phyloP scores from a whole-genome alignment of 2,329 filamentous ascomycete species.

The Trichoderma brevicompactum region DNA sequence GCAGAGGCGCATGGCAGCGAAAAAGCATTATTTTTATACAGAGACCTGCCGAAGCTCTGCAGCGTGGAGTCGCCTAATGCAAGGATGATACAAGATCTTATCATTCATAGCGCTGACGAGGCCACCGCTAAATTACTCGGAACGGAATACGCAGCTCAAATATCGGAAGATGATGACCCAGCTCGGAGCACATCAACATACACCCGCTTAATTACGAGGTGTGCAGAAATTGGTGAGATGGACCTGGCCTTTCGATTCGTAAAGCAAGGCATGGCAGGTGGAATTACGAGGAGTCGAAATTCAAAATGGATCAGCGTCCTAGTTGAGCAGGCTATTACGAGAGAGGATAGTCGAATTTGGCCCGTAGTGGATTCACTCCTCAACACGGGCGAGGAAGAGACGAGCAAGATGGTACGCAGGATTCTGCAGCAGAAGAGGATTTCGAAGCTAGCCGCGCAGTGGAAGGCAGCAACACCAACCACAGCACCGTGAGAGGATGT shows the following conservation, averaged over 20 bases:
- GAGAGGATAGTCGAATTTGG: constrained; percentile 43
- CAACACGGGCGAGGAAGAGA: constrained; percentile 31
- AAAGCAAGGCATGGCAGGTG: constrained; percentile 31
- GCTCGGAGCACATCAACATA: constrained; percentile 32
- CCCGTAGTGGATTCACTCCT: constrained; percentile 39
- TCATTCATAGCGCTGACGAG: constrained; percentile 37
- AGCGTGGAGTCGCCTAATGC: constrained; percentile 36
- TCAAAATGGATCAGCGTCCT: constrained; percentile 39
- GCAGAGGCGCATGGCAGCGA: constrained; percentile 39
- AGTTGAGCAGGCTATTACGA: constrained; percentile 36
- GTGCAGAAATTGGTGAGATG: constrained; percentile 38
- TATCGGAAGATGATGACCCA: constrained; percentile 31
- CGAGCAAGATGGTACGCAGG: constrained; percentile 33
- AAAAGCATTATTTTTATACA: constrained; percentile 42
- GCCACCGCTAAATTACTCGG: constrained; percentile 37
- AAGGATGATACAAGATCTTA: constrained; percentile 39
- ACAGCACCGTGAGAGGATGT: neutral
- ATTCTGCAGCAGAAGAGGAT: constrained; percentile 37
- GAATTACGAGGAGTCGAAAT: constrained; percentile 2
- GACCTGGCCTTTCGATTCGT: constrained; percentile 44
- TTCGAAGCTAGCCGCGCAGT: constrained; percentile 31
- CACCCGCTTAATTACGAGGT: constrained; percentile 39
- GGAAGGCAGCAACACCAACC: constrained; percentile 11
- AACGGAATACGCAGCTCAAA: constrained; percentile 39
- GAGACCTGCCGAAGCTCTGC: constrained; percentile 38